Base-by-base conservation (phyloP, 768 basidiomycete species). In the Rhizopogon vinicolor region DNA sequence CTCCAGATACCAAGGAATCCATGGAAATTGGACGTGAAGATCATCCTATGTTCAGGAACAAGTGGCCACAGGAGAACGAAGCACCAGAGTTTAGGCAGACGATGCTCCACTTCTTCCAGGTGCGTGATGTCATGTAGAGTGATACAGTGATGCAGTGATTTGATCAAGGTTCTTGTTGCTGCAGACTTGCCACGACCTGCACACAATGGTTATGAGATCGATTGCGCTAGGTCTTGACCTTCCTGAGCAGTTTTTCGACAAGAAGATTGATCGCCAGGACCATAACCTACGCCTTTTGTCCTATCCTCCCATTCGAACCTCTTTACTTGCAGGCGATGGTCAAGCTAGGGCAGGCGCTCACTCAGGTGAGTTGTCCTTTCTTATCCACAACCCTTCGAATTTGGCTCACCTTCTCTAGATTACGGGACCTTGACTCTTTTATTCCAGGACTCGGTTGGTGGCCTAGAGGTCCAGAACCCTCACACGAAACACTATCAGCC, bases 11-110 rank as follows among this genome's bases (percentile, higher is more conserved):
- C 71, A 91, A 92, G 69, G 91, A 94, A 68, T 76, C 83, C 7
- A 91, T 94, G 85, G 92, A 95, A 68, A 93, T 95, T 44, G 91
- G 93, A 31, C 79, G 87, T 25, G 91, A 95, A 55, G 88, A 87
- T 83, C 90, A 89, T 60, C 74, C 78, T 14, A 76, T 71, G 40
- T 91, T 86, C 85, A 83, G 80, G 66, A 95, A 95, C 66, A 78
- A 78, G 60, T 94, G 93, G 92, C 91, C 89, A 3, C 70, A 73
- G 42, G 84, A 89, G 62, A 63, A 57, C 2, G 78, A 83, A 51
- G 81, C 73, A 1, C 87, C 90, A 1, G 76, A 67, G 8, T 94
- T 92, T 74, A 87, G 86, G 65, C 66, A 73, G 22, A 84, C 82
- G 2, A 90, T 89, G 85, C 70, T 91, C 58, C 74, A 79, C 54